Evolutionary conservation across 371 early-diverging fungal genomes (phyloP).

Genomic region (Basidiobolus meristosporus): DNA sequence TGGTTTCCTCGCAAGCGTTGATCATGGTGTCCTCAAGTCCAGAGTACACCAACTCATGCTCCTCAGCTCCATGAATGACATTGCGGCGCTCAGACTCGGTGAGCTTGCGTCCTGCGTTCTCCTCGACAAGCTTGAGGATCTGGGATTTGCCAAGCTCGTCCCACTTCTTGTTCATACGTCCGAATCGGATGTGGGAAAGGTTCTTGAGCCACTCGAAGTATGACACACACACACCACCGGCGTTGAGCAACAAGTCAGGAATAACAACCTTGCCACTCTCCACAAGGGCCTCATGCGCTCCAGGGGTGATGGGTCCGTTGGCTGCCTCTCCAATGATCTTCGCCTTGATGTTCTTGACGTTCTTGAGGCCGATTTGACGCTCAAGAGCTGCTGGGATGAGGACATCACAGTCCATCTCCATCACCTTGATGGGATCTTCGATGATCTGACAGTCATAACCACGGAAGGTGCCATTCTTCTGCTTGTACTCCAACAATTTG

Average conservation of each 20-base stretch:
- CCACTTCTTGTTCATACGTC: too few relatives aligned
- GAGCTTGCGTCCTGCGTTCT: too few relatives aligned
- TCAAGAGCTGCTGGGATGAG: constrained; percentile 79
- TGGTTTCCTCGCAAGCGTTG: too few relatives aligned
- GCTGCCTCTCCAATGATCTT: constrained; percentile 80
- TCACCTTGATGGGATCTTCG: constrained; percentile 33
- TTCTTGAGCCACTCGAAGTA: too few relatives aligned
- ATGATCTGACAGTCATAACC: constrained; percentile 42
- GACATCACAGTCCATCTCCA: constrained; percentile 71
- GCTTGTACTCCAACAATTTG: constrained; percentile 39
- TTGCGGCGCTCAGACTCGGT: constrained; percentile 57
- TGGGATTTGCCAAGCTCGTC: constrained; percentile 58
- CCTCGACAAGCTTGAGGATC: constrained; percentile 46
- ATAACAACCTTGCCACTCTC: constrained; percentile 66
- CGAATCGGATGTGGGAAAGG: too few relatives aligned
- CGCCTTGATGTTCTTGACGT: constrained; percentile 58
- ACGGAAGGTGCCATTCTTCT: constrained; percentile 41
- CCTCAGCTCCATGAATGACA: constrained; percentile 75
- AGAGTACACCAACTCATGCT: too few relatives aligned
- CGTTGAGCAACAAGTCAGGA: too few relatives aligned
- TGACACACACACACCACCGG: too few relatives aligned
- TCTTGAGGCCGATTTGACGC: too few relatives aligned
- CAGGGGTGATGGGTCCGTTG: constrained; percentile 75
- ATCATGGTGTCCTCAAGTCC: too few relatives aligned
- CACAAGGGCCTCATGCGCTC: constrained; percentile 47